Evolutionary conservation across 164 flowering plant genomes (phyloP).

Genomic region (Malania oleifera): DNA sequence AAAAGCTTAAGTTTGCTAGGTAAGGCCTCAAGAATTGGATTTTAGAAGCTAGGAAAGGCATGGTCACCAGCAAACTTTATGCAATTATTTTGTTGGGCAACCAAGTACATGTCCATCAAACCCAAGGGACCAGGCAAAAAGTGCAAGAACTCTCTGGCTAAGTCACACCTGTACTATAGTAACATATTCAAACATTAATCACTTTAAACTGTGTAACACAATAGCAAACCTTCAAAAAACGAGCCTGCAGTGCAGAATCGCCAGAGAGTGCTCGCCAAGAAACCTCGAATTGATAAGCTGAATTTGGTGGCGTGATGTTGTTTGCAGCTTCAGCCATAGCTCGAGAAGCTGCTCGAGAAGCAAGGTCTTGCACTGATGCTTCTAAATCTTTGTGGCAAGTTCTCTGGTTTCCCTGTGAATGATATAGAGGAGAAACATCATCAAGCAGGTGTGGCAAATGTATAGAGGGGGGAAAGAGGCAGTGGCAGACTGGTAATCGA

Average conservation of each 20-base stretch:
- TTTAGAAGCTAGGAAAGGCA: too few relatives aligned
- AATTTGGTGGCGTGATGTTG: conserved; percentile 59
- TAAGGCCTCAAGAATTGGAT: too few relatives aligned
- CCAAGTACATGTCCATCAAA: too few relatives aligned
- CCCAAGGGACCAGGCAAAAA: too few relatives aligned
- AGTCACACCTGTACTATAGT: too few relatives aligned
- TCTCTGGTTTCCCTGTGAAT: conserved; percentile 30
- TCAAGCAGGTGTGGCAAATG: neutral
- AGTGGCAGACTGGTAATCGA: neutral
- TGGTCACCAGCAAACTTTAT: too few relatives aligned
- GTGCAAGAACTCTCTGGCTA: too few relatives aligned
- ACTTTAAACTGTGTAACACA: neutral
- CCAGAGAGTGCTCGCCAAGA: conserved; percentile 85
- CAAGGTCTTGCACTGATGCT: conserved; percentile 76
- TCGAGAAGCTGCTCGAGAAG: conserved; percentile 75
- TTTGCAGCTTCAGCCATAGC: conserved; percentile 66
- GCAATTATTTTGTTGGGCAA: too few relatives aligned
- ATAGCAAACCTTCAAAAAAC: conserved; percentile 66
- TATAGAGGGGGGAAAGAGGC: too few relatives aligned
- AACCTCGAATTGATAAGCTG: conserved; percentile 91
- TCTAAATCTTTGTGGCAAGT: conserved; percentile 36
- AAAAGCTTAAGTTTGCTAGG: too few relatives aligned
- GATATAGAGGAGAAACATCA: neutral
- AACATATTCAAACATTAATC: neutral
- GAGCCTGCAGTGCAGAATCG: conserved; percentile 58